Evolutionary conservation across 495 filamentous ascomycete genomes (phyloP), one percentile per base, ranked within the genome.

Genomic region (Aspergillus nidulans): DNA sequence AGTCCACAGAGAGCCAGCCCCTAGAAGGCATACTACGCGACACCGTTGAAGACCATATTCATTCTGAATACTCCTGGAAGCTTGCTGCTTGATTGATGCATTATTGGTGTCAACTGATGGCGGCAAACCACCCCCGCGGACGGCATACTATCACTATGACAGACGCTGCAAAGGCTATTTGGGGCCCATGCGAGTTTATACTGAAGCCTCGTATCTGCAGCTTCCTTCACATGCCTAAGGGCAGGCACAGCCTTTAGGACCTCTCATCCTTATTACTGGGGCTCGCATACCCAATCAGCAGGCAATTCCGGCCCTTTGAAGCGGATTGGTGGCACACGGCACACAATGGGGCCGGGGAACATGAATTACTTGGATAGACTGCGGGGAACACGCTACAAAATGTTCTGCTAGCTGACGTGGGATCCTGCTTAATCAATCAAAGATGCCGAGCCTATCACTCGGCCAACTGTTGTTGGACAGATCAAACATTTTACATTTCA

Each of bases 21-120:
- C 57, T 88, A 62, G 77, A 79, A 55, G 72, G 75, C 18, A 83
- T 89, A 61, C 68, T 91, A 44, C 82, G 85, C 58, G 82, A 85
- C 42, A 74, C 79, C 24, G 71, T 92, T 51, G 77, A 84, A 59
- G 75, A 77, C 49, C 63, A 69, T 43, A 50, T 76, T 1, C 59
- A 69, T 53, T 57, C 55, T 13, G 73, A 73, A 25, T 77, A 77
- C 42, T 47, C 63, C 20, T 75, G 72, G 73, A 70, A 71, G 52
- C 63, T 71, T 36, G 66, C 68, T n/a, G 63, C 57, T 28, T 77
- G 73, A 77, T 34, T 18, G 19, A 16, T 30, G 6, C 24, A 16
- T n/a, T 6, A 5, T 18, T 10, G 28, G 12, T 20, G 21, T 41
- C 16, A 36, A 52, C 23, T 44, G 5, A 34, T 24, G n/a, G 26